Conservation (phyloP, 2,329 filamentous ascomycete genomes). For the Penicillium sp. region DNA sequence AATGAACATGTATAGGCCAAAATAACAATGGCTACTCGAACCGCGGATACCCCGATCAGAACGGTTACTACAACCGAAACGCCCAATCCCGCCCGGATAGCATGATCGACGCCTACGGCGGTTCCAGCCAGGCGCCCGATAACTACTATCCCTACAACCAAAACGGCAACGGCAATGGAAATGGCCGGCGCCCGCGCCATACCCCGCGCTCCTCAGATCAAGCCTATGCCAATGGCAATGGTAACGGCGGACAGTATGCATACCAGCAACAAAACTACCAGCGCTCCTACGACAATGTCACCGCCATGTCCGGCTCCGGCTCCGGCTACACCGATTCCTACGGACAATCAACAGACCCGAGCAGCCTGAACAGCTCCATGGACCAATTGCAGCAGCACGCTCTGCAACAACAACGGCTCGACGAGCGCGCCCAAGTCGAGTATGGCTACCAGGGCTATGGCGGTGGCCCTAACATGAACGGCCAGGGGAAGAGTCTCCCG, state of each 20-base stretch:
- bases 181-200: constrained; percentile 34
- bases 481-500: constrained; percentile 26
- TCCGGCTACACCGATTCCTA: constrained; percentile 72
- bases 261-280: constrained; percentile 63
- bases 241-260: constrained; percentile 34
- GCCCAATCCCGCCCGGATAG: constrained; percentile 48
- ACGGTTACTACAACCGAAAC: constrained; percentile 38
- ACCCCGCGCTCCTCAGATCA: constrained; percentile 41
- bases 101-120: constrained; percentile 39
- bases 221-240: constrained; percentile 34
- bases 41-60: constrained; percentile 35
- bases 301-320: constrained; percentile 65
- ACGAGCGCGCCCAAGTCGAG: constrained; percentile 51
- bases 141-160: constrained; percentile 51
- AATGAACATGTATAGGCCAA: constrained; percentile 24
- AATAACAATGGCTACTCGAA: constrained; percentile 38
- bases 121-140: constrained; percentile 47
- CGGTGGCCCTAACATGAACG: constrained; percentile 40
- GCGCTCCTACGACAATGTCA: constrained; percentile 83
- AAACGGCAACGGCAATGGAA: constrained; percentile 22
- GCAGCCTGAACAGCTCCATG: constrained; percentile 89
- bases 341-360: constrained; percentile 84
- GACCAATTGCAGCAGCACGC: constrained; percentile 65
- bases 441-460: constrained; percentile 65
- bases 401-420: constrained; percentile 40